These are phyloP conservation scores for Fusarium dlaminii DNA, from an alignment of 2,329 filamentous ascomycete genomes.

Conservation along the genomic window DNA sequence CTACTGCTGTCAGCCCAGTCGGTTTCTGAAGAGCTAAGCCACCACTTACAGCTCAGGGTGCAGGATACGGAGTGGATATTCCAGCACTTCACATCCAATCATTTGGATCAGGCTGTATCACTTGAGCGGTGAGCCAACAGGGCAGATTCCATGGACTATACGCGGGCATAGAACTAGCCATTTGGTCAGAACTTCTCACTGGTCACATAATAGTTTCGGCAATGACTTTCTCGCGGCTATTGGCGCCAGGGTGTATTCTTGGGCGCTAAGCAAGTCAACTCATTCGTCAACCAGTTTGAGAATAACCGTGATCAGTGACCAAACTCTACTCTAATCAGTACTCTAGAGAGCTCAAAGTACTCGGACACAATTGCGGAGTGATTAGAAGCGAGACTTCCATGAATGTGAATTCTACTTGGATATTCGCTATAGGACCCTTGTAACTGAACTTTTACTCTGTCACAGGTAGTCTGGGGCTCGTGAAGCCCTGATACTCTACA, in stretches of 20 bases:
- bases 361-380: background rate
- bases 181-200: background rate
- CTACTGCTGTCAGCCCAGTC: background rate
- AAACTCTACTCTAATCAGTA: background rate
- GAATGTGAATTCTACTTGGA: background rate
- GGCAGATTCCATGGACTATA: background rate
- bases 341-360: rapidly evolving
- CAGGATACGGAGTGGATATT: rapidly evolving
- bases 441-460: background rate
- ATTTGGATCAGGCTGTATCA: background rate
- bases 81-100: background rate
- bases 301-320: background rate
- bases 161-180: rapidly evolving
- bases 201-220: rapidly evolving
- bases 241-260: too few species aligned
- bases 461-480: background rate
- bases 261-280: too few species aligned
- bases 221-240: rapidly evolving
- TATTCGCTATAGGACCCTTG: background rate
- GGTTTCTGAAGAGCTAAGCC: background rate
- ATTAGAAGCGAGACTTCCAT: background rate
- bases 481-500: background rate
- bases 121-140: background rate
- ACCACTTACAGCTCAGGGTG: background rate
- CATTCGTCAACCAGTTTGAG: background rate